A percentile compares a stretch with the other conserved stretches of the same genome.
Evolutionary conservation across 352 stramenopile species (phyloP).

Genomic region (Pythium volutum): DNA sequence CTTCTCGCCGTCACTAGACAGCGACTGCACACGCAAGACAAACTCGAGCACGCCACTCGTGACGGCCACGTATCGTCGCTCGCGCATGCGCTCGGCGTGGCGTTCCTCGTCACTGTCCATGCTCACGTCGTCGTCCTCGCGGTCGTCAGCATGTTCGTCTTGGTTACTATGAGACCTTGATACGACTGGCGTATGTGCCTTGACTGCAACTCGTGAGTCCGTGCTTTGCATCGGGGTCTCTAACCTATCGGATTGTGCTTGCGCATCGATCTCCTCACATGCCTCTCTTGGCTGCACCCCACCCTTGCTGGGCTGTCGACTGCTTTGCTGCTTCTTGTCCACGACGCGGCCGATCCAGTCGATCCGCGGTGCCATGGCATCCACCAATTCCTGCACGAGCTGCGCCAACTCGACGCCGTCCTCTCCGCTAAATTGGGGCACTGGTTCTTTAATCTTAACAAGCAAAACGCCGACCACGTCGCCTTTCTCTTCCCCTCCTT

Average conservation of each 20-base stretch:
- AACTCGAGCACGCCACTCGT: conserved; percentile 12
- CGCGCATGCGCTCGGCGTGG: neutral
- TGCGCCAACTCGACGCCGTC: neutral
- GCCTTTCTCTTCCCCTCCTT: neutral
- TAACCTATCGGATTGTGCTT: no score
- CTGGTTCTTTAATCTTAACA: conserved; percentile 5
- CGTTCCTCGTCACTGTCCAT: conserved; percentile 25
- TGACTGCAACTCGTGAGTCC: no score
- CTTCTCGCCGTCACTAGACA: neutral
- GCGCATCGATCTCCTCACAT: neutral
- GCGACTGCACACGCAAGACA: conserved; percentile 3
- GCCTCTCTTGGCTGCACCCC: neutral
- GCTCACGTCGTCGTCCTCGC: no score
- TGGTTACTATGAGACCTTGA: conserved; percentile 11
- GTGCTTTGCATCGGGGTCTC: no score
- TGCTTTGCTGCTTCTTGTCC: conserved; percentile 15
- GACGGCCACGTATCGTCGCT: neutral
- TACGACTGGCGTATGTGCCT: neutral
- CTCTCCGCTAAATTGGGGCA: neutral
- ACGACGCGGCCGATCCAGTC: conserved; percentile 14
- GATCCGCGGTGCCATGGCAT: conserved; percentile 9
- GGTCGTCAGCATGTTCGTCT: neutral
- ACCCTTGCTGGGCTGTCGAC: neutral
- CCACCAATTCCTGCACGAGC: conserved; percentile 7
- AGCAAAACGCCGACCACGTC: conserved; percentile 12